These are phyloP conservation scores for Truncatella angustata DNA, from an alignment of 2,329 filamentous ascomycete genomes.

Conservation along the genomic window DNA sequence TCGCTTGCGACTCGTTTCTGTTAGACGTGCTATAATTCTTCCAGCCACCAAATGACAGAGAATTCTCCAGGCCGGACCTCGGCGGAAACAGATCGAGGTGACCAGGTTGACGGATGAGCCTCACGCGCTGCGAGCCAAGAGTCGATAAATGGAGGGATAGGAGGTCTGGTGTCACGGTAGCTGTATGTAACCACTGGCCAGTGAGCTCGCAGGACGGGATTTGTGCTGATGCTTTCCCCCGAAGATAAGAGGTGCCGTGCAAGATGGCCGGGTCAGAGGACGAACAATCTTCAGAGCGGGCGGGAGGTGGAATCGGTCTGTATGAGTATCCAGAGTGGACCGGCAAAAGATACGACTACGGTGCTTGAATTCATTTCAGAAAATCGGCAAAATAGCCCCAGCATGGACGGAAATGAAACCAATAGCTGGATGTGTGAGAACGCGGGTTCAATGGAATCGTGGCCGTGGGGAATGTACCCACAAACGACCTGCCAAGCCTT, in stretches of 20 bases:
- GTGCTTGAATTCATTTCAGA: not conserved
- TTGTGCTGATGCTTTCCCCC: not conserved
- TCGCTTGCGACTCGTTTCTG: slow-evolving; percentile 15
- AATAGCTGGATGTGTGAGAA: not conserved
- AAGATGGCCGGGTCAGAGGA: too few species aligned
- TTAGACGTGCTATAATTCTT: slow-evolving; percentile 26
- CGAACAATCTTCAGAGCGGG: not conserved
- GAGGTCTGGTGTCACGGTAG: not conserved
- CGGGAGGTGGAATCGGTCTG: not conserved
- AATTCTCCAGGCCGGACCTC: slow-evolving; percentile 18
- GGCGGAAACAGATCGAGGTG: slow-evolving; percentile 13
- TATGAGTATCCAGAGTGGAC: not conserved
- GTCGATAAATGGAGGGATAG: not conserved
- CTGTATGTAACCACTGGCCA: slow-evolving; percentile 4
- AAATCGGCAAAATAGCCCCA: not conserved
- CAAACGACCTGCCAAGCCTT: slow-evolving; percentile 7
- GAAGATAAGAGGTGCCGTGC: not conserved
- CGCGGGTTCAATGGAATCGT: slow-evolving; percentile 5
- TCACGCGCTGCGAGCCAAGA: slow-evolving; percentile 9
- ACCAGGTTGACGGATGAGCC: slow-evolving; percentile 8
- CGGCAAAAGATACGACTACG: not conserved
- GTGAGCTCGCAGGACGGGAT: not conserved
- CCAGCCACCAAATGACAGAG: slow-evolving; percentile 27
- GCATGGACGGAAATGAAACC: not conserved
- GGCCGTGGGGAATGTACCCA: slow-evolving; percentile 8